These are phyloP conservation scores for Xylariaceae sp. DNA, from an alignment of 2,329 filamentous ascomycete genomes.

Conservation along the genomic window DNA sequence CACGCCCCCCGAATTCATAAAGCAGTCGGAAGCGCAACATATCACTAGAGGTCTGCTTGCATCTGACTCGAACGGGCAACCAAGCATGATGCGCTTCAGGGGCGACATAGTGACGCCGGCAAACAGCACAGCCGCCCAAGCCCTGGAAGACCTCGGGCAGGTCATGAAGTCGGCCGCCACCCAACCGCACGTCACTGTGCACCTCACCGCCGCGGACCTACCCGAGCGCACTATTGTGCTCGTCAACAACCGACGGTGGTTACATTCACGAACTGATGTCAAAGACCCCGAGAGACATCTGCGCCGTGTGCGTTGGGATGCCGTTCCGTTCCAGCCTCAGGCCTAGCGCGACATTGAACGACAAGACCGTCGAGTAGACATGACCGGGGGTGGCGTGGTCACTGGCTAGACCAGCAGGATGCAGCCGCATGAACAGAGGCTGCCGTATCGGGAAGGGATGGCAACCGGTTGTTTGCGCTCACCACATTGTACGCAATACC, in stretches of 20 bases:
- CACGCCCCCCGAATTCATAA: constrained; percentile 5
- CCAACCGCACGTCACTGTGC: constrained; percentile 18
- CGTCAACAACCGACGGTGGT: constrained; percentile 36
- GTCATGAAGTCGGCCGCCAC: constrained; percentile 18
- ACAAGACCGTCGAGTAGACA: not conserved
- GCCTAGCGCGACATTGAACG: not conserved
- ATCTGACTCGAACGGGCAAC: not conserved
- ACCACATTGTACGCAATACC: no score
- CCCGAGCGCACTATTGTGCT: constrained; percentile 32
- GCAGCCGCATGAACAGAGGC: no score
- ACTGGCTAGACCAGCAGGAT: no score
- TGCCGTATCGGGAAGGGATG: no score
- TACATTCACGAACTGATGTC: constrained; percentile 34
- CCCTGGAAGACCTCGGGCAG: constrained; percentile 28
- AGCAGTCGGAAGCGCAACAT: not conserved
- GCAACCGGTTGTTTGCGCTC: no score
- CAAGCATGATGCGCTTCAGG: constrained; percentile 32
- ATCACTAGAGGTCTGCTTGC: constrained; percentile 5
- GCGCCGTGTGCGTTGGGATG: constrained; percentile 36
- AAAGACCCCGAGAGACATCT: constrained; percentile 35
- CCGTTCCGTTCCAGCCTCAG: constrained; percentile 24
- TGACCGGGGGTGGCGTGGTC: no score
- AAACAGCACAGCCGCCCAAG: constrained; percentile 22
- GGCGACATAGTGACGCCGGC: constrained; percentile 33
- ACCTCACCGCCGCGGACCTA: constrained; percentile 29